Percentiles rank a stretch among this genome's conserved stretches.
Conservation (phyloP, 495 filamentous ascomycete genomes). For the Tuber borchii region DNA sequence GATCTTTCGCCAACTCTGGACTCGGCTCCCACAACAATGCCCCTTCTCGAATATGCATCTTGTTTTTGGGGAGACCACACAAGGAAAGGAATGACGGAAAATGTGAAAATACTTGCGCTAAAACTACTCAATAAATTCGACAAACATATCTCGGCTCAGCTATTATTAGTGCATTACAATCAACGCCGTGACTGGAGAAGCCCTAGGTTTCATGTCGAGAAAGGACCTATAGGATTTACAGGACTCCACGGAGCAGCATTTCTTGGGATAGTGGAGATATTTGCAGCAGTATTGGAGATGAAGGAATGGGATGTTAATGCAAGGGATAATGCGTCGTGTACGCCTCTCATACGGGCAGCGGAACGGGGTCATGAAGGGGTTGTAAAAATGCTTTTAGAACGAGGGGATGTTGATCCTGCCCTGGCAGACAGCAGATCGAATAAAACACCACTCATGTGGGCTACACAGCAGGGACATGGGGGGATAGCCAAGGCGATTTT, state of each 20-base stretch:
- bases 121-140: background rate
- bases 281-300: background rate
- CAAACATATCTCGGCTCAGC: background rate
- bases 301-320: background rate
- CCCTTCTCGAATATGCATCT: background rate
- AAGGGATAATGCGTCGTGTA: background rate
- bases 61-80: background rate
- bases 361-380: background rate
- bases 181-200: no score
- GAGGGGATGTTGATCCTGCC: background rate
- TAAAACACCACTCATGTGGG: background rate
- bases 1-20: background rate
- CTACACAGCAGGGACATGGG: background rate
- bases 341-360: background rate
- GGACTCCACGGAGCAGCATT: background rate
- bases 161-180: background rate
- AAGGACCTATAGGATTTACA: background rate
- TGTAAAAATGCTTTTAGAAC: background rate
- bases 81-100: background rate
- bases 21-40: no score
- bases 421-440: no score
- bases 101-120: background rate
- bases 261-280: background rate
- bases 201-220: no score
- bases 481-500: background rate